Conservation (phyloP, 1,284 basidiomycete genomes). For the Tilletia caries region DNA sequence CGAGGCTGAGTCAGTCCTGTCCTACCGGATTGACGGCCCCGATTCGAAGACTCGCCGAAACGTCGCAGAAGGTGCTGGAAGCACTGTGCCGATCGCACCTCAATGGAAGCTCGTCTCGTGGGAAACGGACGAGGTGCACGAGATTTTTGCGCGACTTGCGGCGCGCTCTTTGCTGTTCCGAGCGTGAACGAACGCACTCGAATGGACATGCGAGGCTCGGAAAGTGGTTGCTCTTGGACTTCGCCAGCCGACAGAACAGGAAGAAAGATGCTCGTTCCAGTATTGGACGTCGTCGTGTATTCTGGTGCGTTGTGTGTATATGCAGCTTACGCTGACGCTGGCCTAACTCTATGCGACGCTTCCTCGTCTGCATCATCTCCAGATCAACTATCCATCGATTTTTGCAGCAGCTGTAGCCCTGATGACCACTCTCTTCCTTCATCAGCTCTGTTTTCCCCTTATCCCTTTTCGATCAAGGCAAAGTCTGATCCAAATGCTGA, state of each 20-base stretch:
- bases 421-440: too few species aligned
- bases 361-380: too few species aligned
- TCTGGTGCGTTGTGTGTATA: neutral
- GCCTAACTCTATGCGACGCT: too few species aligned
- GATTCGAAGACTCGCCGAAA: neutral
- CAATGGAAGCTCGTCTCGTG: conserved; percentile 1
- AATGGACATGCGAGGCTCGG: neutral
- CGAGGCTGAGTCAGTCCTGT: neutral
- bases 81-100: too few species aligned
- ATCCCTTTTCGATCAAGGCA: too few species aligned
- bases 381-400: too few species aligned
- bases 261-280: neutral
- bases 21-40: neutral
- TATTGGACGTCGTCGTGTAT: neutral
- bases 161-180: neutral
- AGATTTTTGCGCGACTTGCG: conserved; percentile 4
- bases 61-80: neutral
- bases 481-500: too few species aligned
- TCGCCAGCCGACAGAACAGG: neutral
- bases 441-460: too few species aligned
- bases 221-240: neutral
- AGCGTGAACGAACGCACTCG: neutral
- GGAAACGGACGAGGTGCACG: neutral
- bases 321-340: too few species aligned
- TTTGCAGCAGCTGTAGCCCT: too few species aligned